Evolutionary conservation across 495 filamentous ascomycete genomes (phyloP).

Genomic region (Umbilicaria muhlenbergii): DNA sequence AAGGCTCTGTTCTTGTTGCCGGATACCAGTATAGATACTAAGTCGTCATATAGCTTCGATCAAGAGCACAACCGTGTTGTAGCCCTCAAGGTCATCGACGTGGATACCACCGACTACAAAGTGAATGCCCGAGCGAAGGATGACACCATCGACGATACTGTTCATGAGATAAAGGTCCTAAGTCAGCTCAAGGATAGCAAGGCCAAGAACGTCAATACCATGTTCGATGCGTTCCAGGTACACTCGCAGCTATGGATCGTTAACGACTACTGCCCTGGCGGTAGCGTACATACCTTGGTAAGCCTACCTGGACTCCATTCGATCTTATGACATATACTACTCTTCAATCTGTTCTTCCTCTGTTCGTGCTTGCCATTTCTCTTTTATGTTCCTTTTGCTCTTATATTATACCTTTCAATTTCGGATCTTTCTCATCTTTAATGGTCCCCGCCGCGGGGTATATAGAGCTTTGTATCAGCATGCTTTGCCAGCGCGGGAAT

Average conservation of each 20-base stretch:
- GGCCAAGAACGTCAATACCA: conserved; percentile 79
- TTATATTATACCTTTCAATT: not conserved
- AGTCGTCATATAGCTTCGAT: conserved; percentile 3
- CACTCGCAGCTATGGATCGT: conserved; percentile 89
- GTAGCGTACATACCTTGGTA: conserved; percentile 83
- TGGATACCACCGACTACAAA: conserved; percentile 70
- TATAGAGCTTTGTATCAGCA: too few species aligned
- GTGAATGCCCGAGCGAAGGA: conserved; percentile 52
- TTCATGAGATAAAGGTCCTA: conserved; percentile 78
- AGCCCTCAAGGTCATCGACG: conserved; percentile 89
- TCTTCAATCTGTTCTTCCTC: not conserved
- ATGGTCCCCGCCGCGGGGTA: too few species aligned
- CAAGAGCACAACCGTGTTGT: conserved; percentile 42
- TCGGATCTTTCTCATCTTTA: not conserved
- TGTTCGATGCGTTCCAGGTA: conserved; percentile 75
- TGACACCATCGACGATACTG: conserved; percentile 69
- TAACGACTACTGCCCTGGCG: conserved; percentile 88
- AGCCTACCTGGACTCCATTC: conserved; percentile 2
- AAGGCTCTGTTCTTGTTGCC: not conserved
- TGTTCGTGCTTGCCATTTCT: not conserved
- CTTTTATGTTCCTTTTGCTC: not conserved
- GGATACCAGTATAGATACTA: not conserved
- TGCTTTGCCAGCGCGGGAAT: too few species aligned
- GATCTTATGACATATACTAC: not conserved
- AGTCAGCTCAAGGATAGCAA: conserved; percentile 69